Conservation (phyloP, 495 filamentous ascomycete genomes). For the Bryoglossum gracile region DNA sequence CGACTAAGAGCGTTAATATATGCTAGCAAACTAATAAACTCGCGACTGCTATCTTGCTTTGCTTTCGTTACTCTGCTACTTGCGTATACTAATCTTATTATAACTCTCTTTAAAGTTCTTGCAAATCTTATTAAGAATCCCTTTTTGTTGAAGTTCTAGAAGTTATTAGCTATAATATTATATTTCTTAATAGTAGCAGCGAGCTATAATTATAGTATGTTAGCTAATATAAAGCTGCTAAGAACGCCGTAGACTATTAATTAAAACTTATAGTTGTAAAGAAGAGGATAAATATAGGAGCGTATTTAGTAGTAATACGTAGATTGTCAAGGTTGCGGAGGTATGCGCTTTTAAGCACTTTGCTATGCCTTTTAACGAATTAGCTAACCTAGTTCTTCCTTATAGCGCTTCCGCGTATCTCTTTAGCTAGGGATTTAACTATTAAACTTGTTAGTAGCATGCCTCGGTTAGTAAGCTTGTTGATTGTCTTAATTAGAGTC, state of each 20-base stretch:
- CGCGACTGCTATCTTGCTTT: not conserved
- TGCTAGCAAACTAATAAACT: not conserved
- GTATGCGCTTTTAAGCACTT: constrained; percentile 9
- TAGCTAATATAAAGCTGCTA: no score
- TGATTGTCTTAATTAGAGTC: constrained; percentile 6
- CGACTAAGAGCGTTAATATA: constrained; percentile 6
- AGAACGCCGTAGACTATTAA: no score
- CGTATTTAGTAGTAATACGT: not conserved
- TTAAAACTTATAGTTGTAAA: constrained; percentile 4
- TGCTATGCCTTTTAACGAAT: constrained; percentile 4
- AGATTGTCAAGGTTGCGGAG: constrained; percentile 13
- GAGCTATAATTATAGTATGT: no score
- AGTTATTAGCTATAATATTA: not conserved
- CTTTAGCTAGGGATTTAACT: constrained; percentile 9
- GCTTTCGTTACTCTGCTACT: not conserved
- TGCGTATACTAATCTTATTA: not conserved
- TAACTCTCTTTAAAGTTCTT: not conserved
- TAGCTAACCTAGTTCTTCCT: constrained; percentile 8
- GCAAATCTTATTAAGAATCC: not conserved
- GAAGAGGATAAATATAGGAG: constrained; percentile 1
- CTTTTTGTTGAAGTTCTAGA: not conserved
- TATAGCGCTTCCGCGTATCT: constrained; percentile 1
- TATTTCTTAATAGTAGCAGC: not conserved
- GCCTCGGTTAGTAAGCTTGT: constrained; percentile 4
- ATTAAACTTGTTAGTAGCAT: constrained; percentile 11